Evolutionary conservation across 495 filamentous ascomycete genomes (phyloP), one percentile per base, ranked within the genome.

Genomic region (Trichoderma reesei): DNA sequence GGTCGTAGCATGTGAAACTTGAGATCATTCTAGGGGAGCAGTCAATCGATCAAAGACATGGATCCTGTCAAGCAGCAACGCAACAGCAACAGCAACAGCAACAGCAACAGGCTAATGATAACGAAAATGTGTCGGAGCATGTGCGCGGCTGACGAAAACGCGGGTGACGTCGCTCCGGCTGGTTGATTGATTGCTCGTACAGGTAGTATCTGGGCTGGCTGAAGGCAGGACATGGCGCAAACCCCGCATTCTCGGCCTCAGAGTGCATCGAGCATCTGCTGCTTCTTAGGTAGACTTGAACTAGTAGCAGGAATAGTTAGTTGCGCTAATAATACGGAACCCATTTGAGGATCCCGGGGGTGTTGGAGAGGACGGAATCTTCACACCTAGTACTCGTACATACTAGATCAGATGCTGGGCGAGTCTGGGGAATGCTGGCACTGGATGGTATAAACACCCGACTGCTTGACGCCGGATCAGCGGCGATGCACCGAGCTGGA

Each of bases 91-190:
- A 26, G 26, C 41, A 44, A 44, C 18, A 18, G 20, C 7, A 18
- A 26, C 3, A 46, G 16, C 5, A 16, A 20, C 44, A 26, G 51
- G 51, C 51, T 56, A 34, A 56, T 16, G 26, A 26, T 26, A 26
- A 56, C 51, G 51, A 56, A 56, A 56, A 56, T 33, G 51, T 26
- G 8, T 26, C 51, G 51, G 51, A 56, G 51, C 51, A 5, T 34
- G 44, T 48, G 51, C 51, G 51, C 34, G 51, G 51, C 51, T 56
- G 51, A 56, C 46, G 46, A 31, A 54, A 56, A 56, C 20, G 20
- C 31, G 51, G 34, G 51, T 56, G 51, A 56, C 51, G 51, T 56
- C 51, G 51, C 51, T 33, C 34, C 51, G 51, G 51, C 51, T 56
- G 51, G 51, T 26, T 26, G 26, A 56, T 13, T 20, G 51, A 56